phyloP scores from a whole-genome alignment of 2,329 filamentous ascomycete species.

The Exophiala viscosa region DNA sequence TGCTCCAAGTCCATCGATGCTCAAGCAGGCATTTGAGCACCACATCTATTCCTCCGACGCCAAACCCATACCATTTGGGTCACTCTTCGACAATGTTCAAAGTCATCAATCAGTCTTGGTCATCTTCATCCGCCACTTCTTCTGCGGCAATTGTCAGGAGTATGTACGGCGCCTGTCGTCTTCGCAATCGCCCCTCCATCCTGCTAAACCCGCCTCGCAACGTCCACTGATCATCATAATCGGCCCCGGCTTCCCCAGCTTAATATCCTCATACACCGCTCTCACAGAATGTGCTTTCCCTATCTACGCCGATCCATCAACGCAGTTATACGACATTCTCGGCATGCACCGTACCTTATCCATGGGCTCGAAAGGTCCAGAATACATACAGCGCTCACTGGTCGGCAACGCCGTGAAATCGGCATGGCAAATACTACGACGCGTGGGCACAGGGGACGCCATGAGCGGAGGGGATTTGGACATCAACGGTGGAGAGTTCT shows the following conservation, averaged over 20 bases:
- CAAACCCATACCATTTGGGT: slow-evolving; percentile 14
- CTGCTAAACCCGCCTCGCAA: slow-evolving; percentile 21
- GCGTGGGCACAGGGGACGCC: slow-evolving; percentile 56
- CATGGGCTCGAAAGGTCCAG: slow-evolving; percentile 56
- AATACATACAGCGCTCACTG: slow-evolving; percentile 59
- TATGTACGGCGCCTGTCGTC: slow-evolving; percentile 61
- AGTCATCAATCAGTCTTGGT: slow-evolving; percentile 56
- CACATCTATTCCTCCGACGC: slow-evolving; percentile 22
- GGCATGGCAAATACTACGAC: slow-evolving; percentile 57
- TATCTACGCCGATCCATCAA: slow-evolving; percentile 72
- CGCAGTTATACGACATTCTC: slow-evolving; percentile 62
- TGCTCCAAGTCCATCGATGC: slow-evolving; percentile 1
- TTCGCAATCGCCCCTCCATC: slow-evolving; percentile 17
- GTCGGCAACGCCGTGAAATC: slow-evolving; percentile 45
- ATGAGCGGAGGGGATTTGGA: slow-evolving; percentile 62
- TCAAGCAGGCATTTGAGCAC: slow-evolving; percentile 21
- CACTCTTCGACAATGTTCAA: slow-evolving; percentile 18
- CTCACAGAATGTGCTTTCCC: slow-evolving; percentile 65
- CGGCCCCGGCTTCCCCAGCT: slow-evolving; percentile 65
- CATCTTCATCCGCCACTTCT: slow-evolving; percentile 75
- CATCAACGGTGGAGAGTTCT: slow-evolving; percentile 73
- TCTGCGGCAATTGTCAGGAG: slow-evolving; percentile 78
- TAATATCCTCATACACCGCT: slow-evolving; percentile 64
- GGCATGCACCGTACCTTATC: slow-evolving; percentile 65
- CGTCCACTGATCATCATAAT: slow-evolving; percentile 61